Evolutionary conservation across 768 basidiomycete species (phyloP).

Genomic region (Leccinum variicolor): DNA sequence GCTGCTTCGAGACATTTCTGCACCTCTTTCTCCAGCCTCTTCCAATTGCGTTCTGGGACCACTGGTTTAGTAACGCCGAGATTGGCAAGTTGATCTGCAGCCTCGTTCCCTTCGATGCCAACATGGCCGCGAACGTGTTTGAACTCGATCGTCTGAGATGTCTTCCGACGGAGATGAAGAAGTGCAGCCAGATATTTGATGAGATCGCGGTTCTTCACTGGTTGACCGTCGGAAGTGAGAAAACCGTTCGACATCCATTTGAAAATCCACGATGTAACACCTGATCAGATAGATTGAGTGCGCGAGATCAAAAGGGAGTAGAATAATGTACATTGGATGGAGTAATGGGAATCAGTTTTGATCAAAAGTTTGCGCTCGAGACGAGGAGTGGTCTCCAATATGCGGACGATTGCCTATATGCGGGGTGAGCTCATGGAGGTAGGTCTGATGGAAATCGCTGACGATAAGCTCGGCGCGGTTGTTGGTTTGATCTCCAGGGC

Average conservation of each 20-base stretch:
- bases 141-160: slow-evolving; percentile 57
- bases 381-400: slow-evolving; percentile 69
- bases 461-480: slow-evolving; percentile 89
- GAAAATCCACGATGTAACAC: slow-evolving; percentile 63
- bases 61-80: slow-evolving; percentile 43
- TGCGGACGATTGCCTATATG: slow-evolving; percentile 80
- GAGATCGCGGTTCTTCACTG: slow-evolving; percentile 70
- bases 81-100: slow-evolving; percentile 74
- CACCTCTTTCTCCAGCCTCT: slow-evolving; percentile 16
- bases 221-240: slow-evolving; percentile 41
- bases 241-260: slow-evolving; percentile 63
- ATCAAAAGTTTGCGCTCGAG: slow-evolving; percentile 60
- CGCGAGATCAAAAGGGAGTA: not conserved
- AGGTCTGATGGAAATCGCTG: slow-evolving; percentile 23
- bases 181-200: slow-evolving; percentile 69
- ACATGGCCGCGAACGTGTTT: slow-evolving; percentile 77
- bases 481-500: slow-evolving; percentile 82
- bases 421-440: not conserved
- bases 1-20: slow-evolving; percentile 7
- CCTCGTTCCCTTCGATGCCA: slow-evolving; percentile 81
- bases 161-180: slow-evolving; percentile 47
- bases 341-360: slow-evolving; percentile 84
- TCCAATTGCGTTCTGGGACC: slow-evolving; percentile 61
- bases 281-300: slow-evolving; percentile 38
- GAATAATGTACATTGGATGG: slow-evolving; percentile 59